Evolutionary conservation across 2,329 filamentous ascomycete genomes (phyloP).

Genomic region (Penicillium vulpinum): DNA sequence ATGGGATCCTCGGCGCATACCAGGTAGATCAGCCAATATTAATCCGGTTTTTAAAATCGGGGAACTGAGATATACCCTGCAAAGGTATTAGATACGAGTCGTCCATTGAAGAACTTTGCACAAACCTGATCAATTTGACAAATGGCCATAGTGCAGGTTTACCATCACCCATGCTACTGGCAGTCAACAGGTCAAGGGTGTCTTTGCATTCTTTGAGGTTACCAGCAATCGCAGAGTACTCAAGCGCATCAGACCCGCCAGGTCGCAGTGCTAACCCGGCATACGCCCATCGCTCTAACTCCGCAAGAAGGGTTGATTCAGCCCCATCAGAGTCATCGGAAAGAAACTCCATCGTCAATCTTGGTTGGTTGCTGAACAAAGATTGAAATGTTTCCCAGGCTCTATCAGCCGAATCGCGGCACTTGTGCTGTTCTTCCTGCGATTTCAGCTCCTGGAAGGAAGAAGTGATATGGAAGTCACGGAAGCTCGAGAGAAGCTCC

Average conservation of each 20-base stretch:
- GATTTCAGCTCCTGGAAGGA: background rate
- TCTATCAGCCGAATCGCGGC: background rate
- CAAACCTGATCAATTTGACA: slow-evolving; percentile 11
- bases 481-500: background rate
- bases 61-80: slow-evolving; percentile 5
- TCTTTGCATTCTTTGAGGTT: background rate
- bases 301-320: background rate
- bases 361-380: background rate
- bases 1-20: slow-evolving; percentile 1
- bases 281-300: slow-evolving; percentile 2
- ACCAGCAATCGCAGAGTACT: background rate
- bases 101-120: background rate
- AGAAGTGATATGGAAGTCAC: background rate
- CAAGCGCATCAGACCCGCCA: background rate
- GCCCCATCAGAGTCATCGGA: background rate
- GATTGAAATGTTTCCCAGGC: slow-evolving; percentile 1
- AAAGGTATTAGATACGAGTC: background rate
- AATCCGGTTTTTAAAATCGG: slow-evolving; percentile 7
- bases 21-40: slow-evolving; percentile 10
- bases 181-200: background rate
- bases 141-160: slow-evolving; percentile 12
- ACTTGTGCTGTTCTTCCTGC: background rate
- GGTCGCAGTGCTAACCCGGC: background rate
- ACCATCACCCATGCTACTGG: background rate
- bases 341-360: background rate